Base-by-base conservation (phyloP, 2,329 filamentous ascomycete genomes). In the Teratosphaeria epicoccoides region DNA sequence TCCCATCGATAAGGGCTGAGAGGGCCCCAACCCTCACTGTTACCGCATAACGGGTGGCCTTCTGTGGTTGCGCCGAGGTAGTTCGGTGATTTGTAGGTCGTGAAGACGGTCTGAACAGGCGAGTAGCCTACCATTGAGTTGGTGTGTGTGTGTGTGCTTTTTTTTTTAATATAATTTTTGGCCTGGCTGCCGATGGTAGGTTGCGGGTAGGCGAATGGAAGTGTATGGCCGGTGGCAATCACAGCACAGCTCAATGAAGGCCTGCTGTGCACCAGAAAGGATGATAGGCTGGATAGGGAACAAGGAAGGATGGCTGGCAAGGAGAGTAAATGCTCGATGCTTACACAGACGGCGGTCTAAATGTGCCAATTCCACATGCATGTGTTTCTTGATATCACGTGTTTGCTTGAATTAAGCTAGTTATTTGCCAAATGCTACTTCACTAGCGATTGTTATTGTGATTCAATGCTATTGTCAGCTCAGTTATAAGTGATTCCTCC, bases 11-110 rank as follows among this genome's bases (percentile, higher is more conserved):
- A 77, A 29, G 84, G 83, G 70, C 89, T 96, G 66, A 98, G 67
- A 22, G 93, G 93, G 1, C 94, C 94, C 93, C 93, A 98, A 63
- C 93, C 94, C 71, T 97, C 91, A 50, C 77, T 75, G 71, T 95
- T 93, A 68, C 85, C 82, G 72, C 91, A 97, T 69, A 96, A 75
- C 52, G 87, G 82, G 67, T 94, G 86, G 28, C 50, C 49, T 24
- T 50, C 50, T 17, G 57, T 46, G 43, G 57, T 55, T 24, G 59
- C 59, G 47, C 58, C 55, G 49, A 67, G 63, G 50, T 67, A 67
- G 50, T 58, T 63, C 49, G 61, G 57, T 50, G 59, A 33, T 6
- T 50, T 24, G 26, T 37, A 24, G 44, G 37, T 43, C 14, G 44
- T 17, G 28, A 58, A 44, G 40, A 58, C 54, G 28, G 46, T 48